Conservation (phyloP, 192 early-diverging fungal species). For the Helicostylum pulchrum region DNA sequence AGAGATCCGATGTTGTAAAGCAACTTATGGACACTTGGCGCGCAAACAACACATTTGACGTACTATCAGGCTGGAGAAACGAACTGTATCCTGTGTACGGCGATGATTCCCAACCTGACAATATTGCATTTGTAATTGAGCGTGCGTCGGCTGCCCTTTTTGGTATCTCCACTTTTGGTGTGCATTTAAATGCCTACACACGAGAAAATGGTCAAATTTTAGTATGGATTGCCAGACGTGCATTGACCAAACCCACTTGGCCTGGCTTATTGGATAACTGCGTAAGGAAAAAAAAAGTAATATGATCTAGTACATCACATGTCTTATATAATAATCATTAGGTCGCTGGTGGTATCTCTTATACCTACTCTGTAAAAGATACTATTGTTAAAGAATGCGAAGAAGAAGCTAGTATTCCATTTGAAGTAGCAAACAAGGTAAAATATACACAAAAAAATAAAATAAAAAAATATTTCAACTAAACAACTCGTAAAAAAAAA, state of each 20-base stretch:
- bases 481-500: background rate
- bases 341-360: constrained; percentile 77
- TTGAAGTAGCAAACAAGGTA: constrained; percentile 47
- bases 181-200: constrained; percentile 82
- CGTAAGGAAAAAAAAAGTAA: constrained; percentile 32
- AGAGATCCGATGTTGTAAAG: constrained; percentile 31
- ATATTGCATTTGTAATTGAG: constrained; percentile 67
- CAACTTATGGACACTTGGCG: constrained; percentile 40
- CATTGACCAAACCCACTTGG: constrained; percentile 79
- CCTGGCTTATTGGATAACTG: constrained; percentile 79
- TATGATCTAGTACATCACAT: background rate
- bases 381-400: constrained; percentile 83
- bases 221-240: constrained; percentile 89
- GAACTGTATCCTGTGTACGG: constrained; percentile 85
- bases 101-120: constrained; percentile 20
- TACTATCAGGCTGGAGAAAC: constrained; percentile 69
- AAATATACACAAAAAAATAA: background rate
- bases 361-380: constrained; percentile 52
- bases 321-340: constrained; percentile 1
- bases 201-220: constrained; percentile 43
- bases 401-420: constrained; percentile 82
- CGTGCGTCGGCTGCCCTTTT: constrained; percentile 75
- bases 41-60: constrained; percentile 29
- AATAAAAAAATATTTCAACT: background rate
- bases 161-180: constrained; percentile 84